Conservation (phyloP, 192 early-diverging fungal genomes). For the Lunasporangiospora selenospora region DNA sequence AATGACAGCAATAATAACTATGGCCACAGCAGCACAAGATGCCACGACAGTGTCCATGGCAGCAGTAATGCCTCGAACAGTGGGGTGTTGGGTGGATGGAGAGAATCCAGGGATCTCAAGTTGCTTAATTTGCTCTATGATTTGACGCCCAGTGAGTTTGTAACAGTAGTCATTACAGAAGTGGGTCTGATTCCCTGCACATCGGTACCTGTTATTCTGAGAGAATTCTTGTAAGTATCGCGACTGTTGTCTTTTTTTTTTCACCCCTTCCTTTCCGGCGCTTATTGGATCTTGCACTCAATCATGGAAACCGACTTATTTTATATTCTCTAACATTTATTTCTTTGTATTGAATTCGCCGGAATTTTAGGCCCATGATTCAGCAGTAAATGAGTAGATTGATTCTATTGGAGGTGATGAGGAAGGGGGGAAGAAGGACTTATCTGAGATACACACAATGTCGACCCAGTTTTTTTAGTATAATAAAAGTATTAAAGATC, state of each 20-base stretch:
- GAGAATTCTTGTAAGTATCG: slow-evolving; percentile 45
- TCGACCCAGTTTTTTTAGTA: too few relatives aligned
- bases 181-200: slow-evolving; percentile 92
- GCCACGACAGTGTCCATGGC: slow-evolving; percentile 26
- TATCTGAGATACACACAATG: too few relatives aligned
- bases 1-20: slow-evolving; percentile 51
- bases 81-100: slow-evolving; percentile 68
- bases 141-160: slow-evolving; percentile 92
- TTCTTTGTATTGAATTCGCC: not conserved
- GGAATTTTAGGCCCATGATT: slow-evolving; percentile 33
- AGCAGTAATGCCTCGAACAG: slow-evolving; percentile 1
- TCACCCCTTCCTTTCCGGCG: not conserved
- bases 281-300: not conserved
- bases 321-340: not conserved
- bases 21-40: slow-evolving; percentile 40
- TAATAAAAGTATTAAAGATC: too few relatives aligned
- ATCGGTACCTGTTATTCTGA: slow-evolving; percentile 73
- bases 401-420: too few relatives aligned
- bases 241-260: not conserved
- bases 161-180: slow-evolving; percentile 92
- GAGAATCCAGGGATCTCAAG: slow-evolving; percentile 75
- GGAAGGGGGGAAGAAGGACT: too few relatives aligned
- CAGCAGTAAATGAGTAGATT: slow-evolving; percentile 36
- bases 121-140: slow-evolving; percentile 94
- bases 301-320: not conserved